Base-by-base conservation (phyloP, 306 rosid species). In the Dryas drummondii region DNA sequence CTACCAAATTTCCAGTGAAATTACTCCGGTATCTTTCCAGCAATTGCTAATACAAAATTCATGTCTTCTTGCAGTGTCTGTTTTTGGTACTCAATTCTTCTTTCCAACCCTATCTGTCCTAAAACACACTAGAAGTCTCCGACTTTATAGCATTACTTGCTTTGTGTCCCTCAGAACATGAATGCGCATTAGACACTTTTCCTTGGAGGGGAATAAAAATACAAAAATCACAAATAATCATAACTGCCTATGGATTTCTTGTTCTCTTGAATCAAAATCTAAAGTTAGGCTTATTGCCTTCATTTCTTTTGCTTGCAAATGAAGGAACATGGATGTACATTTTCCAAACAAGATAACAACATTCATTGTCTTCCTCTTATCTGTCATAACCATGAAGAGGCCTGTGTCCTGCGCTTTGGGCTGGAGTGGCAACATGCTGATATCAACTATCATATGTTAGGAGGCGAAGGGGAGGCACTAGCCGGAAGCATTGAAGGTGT, bases 401-500 rank as follows among this genome's bases (percentile, higher is more conserved):
- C 65, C 52, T 17, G 10, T 52, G 27, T 46, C 40, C 16, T 45
- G 37, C 22, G 53, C 15, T n/a, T 27, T 22, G 61, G 61, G 19
- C 57, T 42, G 22, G 12, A 26, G 56, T 4, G 26, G 71, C 59
- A 49, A 68, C 14, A 9, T 14, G 57, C n/a, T 32, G 22, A 63
- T 45, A 71, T 26, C 27, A 26, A n/a, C 14, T 46, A 40, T 66
- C 78, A 76, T 16, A 55, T 5, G 12, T 77, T 69, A 68, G 91
- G 63, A 62, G 78, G 74, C 9, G 87, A 63, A 48, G 79, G 16
- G 63, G 91, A 68, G 64, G 86, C n/a, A 54, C 41, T 51, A 49
- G 87, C 49, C 64, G 96, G 74, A 79, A 62, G 82, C 48, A 47
- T 59, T 47, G 92, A 74, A 37, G 96, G 91, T 14, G 85, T 82